Evolutionary conservation across 2,329 filamentous ascomycete species (phyloP).

Genomic region (Capronia americana): DNA sequence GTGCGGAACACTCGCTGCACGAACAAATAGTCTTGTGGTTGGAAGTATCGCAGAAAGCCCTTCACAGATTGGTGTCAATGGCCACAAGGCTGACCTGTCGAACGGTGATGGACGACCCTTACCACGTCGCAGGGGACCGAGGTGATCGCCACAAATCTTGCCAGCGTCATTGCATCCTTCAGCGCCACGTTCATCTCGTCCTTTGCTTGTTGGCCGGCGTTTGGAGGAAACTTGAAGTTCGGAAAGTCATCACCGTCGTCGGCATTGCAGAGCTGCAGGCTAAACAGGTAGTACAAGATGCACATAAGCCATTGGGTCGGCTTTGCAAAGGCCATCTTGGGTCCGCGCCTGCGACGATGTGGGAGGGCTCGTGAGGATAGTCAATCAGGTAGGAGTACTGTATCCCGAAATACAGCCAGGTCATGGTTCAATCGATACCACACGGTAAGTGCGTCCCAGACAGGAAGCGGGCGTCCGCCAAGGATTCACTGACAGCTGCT

Average conservation of each 20-base stretch:
- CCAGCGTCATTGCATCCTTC: conserved; percentile 5
- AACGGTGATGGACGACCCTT: background rate
- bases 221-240: background rate
- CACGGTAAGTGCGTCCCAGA: background rate
- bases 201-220: background rate
- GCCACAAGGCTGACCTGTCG: background rate
- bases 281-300: background rate
- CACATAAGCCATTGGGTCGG: background rate
- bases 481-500: background rate
- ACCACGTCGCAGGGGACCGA: conserved; percentile 1
- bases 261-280: background rate
- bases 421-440: background rate
- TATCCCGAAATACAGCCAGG: background rate
- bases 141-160: background rate
- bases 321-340: conserved; percentile 2
- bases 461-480: background rate
- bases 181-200: background rate
- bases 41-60: conserved; percentile 21
- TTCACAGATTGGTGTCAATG: background rate
- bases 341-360: background rate
- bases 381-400: background rate
- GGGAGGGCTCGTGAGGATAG: background rate
- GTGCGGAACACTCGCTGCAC: conserved; percentile 25
- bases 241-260: background rate
- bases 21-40: conserved; percentile 10